Evolutionary conservation across 2,329 filamentous ascomycete species (phyloP).

Genomic region (Colletotrichum godetiae): DNA sequence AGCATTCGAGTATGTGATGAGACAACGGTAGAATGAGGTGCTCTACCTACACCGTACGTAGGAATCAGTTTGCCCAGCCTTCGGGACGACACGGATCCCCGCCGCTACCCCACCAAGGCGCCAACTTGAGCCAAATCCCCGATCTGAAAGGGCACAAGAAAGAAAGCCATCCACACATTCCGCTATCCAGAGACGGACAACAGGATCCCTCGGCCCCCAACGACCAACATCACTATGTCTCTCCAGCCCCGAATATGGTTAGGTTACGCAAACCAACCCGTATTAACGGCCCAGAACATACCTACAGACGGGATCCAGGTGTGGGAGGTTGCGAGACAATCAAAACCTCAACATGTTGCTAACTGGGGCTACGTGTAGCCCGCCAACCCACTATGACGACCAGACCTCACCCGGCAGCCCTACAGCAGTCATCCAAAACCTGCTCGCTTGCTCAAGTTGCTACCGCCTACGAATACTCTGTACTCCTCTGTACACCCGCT

Average conservation of each 20-base stretch:
- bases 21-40: constrained; percentile 6
- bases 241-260: not conserved
- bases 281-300: not conserved
- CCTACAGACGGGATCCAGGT: not conserved
- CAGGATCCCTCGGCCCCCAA: not conserved
- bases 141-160: not conserved
- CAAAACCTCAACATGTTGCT: not conserved
- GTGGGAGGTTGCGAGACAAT: not conserved
- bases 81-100: constrained; percentile 17
- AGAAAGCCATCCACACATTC: not conserved
- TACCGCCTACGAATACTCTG: not conserved
- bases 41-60: not conserved
- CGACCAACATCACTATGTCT: not conserved
- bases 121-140: constrained; percentile 7
- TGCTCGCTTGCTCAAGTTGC: no score
- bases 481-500: not conserved
- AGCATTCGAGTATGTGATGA: constrained; percentile 17
- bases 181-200: not conserved
- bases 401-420: constrained; percentile 11
- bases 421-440: constrained; percentile 13
- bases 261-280: not conserved
- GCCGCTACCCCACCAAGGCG: constrained; percentile 14
- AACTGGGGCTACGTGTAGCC: constrained; percentile 21
- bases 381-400: constrained; percentile 30
- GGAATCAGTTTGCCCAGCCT: not conserved